Conservation (phyloP, 139 green algal species). For the Nannochloris sp. region DNA sequence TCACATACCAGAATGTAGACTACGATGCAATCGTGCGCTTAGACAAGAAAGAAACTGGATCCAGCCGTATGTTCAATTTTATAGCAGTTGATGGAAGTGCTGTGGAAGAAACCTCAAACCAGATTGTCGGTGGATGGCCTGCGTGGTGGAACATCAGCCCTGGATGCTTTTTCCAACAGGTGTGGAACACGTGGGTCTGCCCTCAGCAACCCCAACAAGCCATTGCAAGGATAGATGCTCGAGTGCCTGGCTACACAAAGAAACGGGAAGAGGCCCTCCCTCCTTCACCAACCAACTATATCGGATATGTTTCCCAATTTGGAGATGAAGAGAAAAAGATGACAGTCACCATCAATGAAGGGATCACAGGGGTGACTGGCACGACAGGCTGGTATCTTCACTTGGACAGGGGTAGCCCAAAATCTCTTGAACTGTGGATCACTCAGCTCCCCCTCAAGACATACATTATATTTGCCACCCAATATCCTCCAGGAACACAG, state of each 20-base stretch:
- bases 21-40: slow-evolving; percentile 30
- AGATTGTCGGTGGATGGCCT: slow-evolving; percentile 37
- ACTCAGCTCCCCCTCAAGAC: slow-evolving; percentile 10
- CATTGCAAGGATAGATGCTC: slow-evolving; percentile 37
- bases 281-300: slow-evolving; percentile 9
- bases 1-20: slow-evolving; percentile 38
- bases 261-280: slow-evolving; percentile 21
- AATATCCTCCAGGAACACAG: neutral
- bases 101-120: slow-evolving; percentile 1
- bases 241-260: slow-evolving; percentile 40
- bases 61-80: slow-evolving; percentile 55
- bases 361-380: slow-evolving; percentile 42
- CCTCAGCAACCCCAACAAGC: slow-evolving; percentile 29
- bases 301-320: slow-evolving; percentile 43
- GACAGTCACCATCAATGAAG: slow-evolving; percentile 46
- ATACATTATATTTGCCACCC: neutral
- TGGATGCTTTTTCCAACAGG: slow-evolving; percentile 12
- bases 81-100: slow-evolving; percentile 40
- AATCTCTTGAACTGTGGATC: slow-evolving; percentile 27
- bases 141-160: slow-evolving; percentile 38
- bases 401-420: slow-evolving; percentile 23
- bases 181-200: slow-evolving; percentile 18
- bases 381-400: slow-evolving; percentile 43
- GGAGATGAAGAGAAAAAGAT: slow-evolving; percentile 28
- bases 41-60: slow-evolving; percentile 26